Conservation (phyloP, 257 asterid species). For the Solanum etuberosum region DNA sequence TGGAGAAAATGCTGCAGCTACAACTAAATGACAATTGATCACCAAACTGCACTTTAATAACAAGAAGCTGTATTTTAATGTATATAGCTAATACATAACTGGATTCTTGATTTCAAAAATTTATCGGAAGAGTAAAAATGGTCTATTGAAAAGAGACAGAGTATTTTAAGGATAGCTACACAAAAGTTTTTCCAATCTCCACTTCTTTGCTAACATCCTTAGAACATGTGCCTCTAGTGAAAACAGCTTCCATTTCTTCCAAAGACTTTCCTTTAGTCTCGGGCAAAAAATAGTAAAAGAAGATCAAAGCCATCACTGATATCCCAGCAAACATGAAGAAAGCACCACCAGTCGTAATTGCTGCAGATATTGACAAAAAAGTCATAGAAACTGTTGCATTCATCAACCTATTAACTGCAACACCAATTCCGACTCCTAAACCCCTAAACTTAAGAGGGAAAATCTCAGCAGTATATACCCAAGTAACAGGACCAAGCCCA, state of each 20-base stretch:
- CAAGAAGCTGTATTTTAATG: no score
- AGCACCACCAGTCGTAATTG: conserved; percentile 55
- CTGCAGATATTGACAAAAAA: conserved; percentile 39
- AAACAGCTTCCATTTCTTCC: conserved; percentile 66
- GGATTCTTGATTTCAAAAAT: no score
- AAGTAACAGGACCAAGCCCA: conserved; percentile 72
- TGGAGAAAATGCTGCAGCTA: not conserved
- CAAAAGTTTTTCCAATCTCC: not conserved
- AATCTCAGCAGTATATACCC: conserved; percentile 76
- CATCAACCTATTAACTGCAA: conserved; percentile 57
- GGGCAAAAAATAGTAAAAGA: conserved; percentile 46
- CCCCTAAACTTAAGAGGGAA: conserved; percentile 52
- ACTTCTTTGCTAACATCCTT: not conserved
- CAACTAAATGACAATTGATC: not conserved
- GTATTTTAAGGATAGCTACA: not conserved
- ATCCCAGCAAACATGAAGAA: conserved; percentile 39
- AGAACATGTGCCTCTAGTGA: conserved; percentile 1
- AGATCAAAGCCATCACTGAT: conserved; percentile 42
- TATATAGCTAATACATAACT: no score
- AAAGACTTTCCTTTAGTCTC: conserved; percentile 60
- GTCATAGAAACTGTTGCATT: conserved; percentile 65
- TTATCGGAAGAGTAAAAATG: no score
- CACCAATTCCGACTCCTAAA: conserved; percentile 50
- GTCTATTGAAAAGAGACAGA: not conserved
- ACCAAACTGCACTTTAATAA: no score